Conservation (phyloP, 768 basidiomycete species). For the Boletus fagicola region DNA sequence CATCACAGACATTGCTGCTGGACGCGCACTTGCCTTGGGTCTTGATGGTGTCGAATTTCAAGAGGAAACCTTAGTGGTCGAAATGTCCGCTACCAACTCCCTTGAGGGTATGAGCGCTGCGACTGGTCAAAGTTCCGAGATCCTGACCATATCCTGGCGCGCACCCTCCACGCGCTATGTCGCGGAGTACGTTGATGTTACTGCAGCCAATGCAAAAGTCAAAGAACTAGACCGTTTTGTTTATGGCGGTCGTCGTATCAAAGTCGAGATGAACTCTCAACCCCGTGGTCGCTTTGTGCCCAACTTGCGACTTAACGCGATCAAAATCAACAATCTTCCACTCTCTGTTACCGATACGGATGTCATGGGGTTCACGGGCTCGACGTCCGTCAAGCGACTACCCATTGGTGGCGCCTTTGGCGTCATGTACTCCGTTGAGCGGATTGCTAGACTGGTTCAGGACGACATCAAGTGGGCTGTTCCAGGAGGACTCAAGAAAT, state of each 20-base stretch:
- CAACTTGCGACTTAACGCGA: slow-evolving; percentile 32
- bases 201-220: slow-evolving; percentile 31
- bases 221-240: slow-evolving; percentile 36
- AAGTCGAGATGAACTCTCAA: slow-evolving; percentile 42
- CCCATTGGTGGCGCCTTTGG: slow-evolving; percentile 23
- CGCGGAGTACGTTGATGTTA: slow-evolving; percentile 39
- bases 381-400: slow-evolving; percentile 26
- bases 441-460: slow-evolving; percentile 24
- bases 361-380: slow-evolving; percentile 33
- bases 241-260: slow-evolving; percentile 45
- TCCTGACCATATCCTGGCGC: slow-evolving; percentile 52
- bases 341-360: slow-evolving; percentile 21
- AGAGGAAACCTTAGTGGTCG: slow-evolving; percentile 41
- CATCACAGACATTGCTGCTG: slow-evolving; percentile 41
- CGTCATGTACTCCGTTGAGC: slow-evolving; percentile 16
- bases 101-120: slow-evolving; percentile 43
- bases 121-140: slow-evolving; percentile 33
- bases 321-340: slow-evolving; percentile 47
- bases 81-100: slow-evolving; percentile 40
- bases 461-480: slow-evolving; percentile 22
- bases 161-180: slow-evolving; percentile 45
- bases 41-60: slow-evolving; percentile 52
- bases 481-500: slow-evolving; percentile 18
- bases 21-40: slow-evolving; percentile 39
- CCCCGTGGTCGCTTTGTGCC: slow-evolving; percentile 32